Evolutionary conservation across 208 protist genomes (phyloP), one percentile per base, ranked within the genome.

Genomic region (Herpetomonas samuelpessoai): DNA sequence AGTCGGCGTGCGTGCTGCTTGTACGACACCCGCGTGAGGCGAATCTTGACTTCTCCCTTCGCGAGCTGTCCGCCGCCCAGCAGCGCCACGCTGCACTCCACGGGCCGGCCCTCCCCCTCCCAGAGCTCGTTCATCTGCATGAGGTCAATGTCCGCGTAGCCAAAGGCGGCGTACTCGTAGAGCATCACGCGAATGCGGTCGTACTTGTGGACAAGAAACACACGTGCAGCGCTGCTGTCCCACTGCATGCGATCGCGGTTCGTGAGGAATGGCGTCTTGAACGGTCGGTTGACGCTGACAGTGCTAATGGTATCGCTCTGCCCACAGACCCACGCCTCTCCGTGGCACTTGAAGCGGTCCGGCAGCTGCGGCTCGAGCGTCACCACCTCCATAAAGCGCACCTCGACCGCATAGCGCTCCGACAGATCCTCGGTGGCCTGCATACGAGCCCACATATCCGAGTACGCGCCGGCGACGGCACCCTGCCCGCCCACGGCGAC

Each of bases 171-270:
- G 45, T 66, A 72, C 61, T 88, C 80, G 55, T 86, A 90, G 29
- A 93, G 66, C 31, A 84, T 66, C 3, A 90, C 68, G 39, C 83
- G 82, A 21, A 93, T 68, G 14, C 77, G 67, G 51, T 93, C 86
- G 70, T 86, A 88, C 57, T 73, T 65, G 58, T 76, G 82, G 7
- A 93, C 82, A 35, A 93, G 50, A 38, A 93, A 89, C 18, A 75
- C 28, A 28, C 61, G 71, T 9, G 59, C 59, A 12, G 60, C 56
- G 56, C 60, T 54, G 25, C 75, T 65, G 24, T 69, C 75, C 82
- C 86, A 92, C 44, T 21, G 22, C 38, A 76, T 68, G 27, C 72
- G 65, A 27, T 81, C 64, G 22, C 69, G 58, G 57, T 87, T 72
- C 24, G 78, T 66, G 12, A 88, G 69, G 46, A 73, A 69, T 0